Base-by-base conservation (phyloP, 345 rosid genomes). In the Linum lewisii region DNA sequence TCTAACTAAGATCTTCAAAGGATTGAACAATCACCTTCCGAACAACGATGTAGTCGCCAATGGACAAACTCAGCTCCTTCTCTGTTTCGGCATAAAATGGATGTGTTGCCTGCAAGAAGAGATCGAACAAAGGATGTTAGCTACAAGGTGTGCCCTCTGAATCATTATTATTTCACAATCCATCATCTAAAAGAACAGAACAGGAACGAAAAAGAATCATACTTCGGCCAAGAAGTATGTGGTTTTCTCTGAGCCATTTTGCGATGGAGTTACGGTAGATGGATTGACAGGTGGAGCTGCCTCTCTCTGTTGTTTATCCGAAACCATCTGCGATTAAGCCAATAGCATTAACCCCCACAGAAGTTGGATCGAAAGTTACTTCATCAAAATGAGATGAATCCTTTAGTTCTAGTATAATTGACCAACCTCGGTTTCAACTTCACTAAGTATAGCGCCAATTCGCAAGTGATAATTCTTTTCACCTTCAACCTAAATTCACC, bases 401-500 rank as follows among this genome's bases (percentile, higher is more conserved):
- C 61, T 38, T 24, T n/a, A 58, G 45, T 15, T 38, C 14, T 34
- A 6, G 15, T 3, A 9, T 8, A 38, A 38, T 11, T 11, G 47
- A 72, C 96, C 66, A 68, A 93, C 99, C 99, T 93, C 99, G 0
- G 95, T 88, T 81, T 93, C 99, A 73, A 93, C 84, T 72, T 93
- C 97, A 53, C 88, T 80, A 62, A 93, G 89, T 50, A 93, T 78
- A 21, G 99, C 91, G 25, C 94, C 99, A 57, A 88, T 80, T 75
- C 97, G 66, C 66, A 93, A 67, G 68, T 82, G 97, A 70, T 80
- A 86, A 69, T 80, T 83, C 78, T 79, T 93, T 67, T 93, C 95
- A 56, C 97, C 99, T 78, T 86, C 99, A 70, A 86, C 98, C 98
- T 21, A 63, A 51, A 52, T 24, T 52, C 45, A 66, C 19, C 51